Conservation (phyloP, 2,329 filamentous ascomycete genomes). For the Fusarium abutilonis region DNA sequence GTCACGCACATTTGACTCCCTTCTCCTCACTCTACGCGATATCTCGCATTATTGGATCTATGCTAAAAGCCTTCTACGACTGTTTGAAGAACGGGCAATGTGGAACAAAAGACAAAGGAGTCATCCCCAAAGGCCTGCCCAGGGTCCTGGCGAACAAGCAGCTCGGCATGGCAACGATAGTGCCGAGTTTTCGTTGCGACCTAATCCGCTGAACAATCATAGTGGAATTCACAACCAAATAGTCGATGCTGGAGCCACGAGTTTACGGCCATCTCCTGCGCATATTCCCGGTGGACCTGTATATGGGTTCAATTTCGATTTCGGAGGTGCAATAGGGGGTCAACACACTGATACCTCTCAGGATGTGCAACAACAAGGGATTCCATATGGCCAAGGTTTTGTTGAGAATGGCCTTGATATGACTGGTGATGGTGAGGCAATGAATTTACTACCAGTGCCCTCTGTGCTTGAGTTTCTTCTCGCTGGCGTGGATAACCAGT, state of each 20-base stretch:
- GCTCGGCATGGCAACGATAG: constrained; percentile 7
- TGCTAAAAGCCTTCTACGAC: constrained; percentile 45
- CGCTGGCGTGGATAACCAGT: constrained; percentile 46
- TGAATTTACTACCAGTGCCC: constrained; percentile 44
- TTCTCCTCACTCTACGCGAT: constrained; percentile 45
- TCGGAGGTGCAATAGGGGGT: constrained; percentile 15
- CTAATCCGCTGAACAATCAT: constrained; percentile 15
- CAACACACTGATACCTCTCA: constrained; percentile 6
- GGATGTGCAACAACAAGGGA: constrained; percentile 15
- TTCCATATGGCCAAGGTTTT: constrained; percentile 34
- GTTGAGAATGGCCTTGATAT: constrained; percentile 22
- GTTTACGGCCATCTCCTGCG: constrained; percentile 18
- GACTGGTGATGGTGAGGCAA: constrained; percentile 8
- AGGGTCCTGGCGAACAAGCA: constrained; percentile 2
- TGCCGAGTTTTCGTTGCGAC: constrained; percentile 36
- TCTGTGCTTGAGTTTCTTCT: constrained; percentile 47
- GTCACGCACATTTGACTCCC: constrained; percentile 44
- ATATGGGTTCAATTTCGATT: constrained; percentile 28
- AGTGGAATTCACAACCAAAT: constrained; percentile 11
- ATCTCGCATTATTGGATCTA: constrained; percentile 48
- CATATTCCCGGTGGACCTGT: constrained; percentile 5
- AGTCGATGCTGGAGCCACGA: constrained; percentile 7
- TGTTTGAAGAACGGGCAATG: constrained; percentile 44
- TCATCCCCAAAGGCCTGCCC: constrained; percentile 4
- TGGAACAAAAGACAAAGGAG: constrained; percentile 24